Base-by-base conservation (phyloP, 2,329 filamentous ascomycete species). In the Arthrocladium fulminans region DNA sequence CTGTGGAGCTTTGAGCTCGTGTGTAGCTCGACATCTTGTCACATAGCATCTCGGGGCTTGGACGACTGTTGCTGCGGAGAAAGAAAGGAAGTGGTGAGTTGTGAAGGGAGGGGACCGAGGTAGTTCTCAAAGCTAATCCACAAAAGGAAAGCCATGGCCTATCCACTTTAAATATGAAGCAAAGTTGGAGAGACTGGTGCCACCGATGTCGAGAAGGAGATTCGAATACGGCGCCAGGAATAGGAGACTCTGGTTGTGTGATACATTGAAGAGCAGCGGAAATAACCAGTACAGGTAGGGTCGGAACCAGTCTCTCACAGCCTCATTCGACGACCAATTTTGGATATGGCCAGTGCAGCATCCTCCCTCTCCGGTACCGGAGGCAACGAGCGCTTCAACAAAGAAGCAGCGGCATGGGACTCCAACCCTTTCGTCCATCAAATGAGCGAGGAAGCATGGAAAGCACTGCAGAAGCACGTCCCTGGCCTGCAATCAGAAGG, bases 381-480 rank as follows among this genome's bases (percentile, higher is more conserved):
- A 4, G 49, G 57, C 48, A 73, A 71, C 51, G 61, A 67, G 4
- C 73, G 76, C 45, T 80, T 80, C 68, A 77, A 74, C 55, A 62
- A 66, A 34, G 74, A 77, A 59, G 76, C 76, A 1, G 67, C 70
- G 3, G 65, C 65, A 17, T 79, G 76, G 76, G 76, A 79, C 58
- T 64, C 60, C 32, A 77, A 79, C 53, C 70, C 71, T 0, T 67
- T 69, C 38, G 71, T 77, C 12, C 68, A 73, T 29, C 63, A 64
- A 41, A 68, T 70, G 19, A 71, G 68, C 8, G 57, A 65, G 2
- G 63, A 65, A 15, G 74, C 74, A 0, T 65, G 70, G 35, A 58
- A 70, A 25, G 70, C 73, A 12, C 70, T 79, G 30, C 60, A 71
- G 22, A 49, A 59, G 4, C 58, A 61, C 35, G 59, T 71, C 3